phyloP scores from a whole-genome alignment of 164 flowering plant species.

The Vitis vinifera region ASM3070453v1 NC_081818.1:26443001-26443500 shows the following conservation, averaged over 20 bases:
- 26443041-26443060: conserved; percentile 8
- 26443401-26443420: no score
- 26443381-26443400: no score
- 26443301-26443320: conserved; percentile 5
- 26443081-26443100: conserved; percentile 19
- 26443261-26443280: not conserved
- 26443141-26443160: not conserved
- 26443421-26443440: no score
- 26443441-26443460: no score
- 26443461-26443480: no score
- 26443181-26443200: not conserved
- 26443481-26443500: no score
- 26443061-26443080: conserved; percentile 8
- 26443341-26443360: no score
- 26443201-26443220: not conserved
- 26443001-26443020: not conserved
- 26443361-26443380: no score
- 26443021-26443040: conserved; percentile 10
- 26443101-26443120: conserved; percentile 4
- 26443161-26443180: conserved; percentile 5
- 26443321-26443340: no score
- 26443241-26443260: conserved; percentile 2
- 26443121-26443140: conserved; percentile 6
- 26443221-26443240: not conserved
- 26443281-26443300: not conserved